Percentiles rank a stretch among this genome's conserved stretches.
Evolutionary conservation across 768 basidiomycete species (phyloP).

Genomic region (Coprinopsis cinerea): DNA sequence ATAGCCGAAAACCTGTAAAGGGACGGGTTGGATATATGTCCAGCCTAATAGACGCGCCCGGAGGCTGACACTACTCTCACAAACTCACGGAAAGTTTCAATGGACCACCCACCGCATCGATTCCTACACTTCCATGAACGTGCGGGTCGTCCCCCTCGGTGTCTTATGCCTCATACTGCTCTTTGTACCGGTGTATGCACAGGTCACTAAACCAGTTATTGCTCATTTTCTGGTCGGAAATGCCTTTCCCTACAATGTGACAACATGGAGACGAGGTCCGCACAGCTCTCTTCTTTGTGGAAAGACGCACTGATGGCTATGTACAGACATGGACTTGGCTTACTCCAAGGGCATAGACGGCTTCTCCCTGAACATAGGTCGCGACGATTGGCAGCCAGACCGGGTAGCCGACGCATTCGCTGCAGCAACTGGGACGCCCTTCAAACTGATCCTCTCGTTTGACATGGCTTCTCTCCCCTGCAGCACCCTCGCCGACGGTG

Average conservation of each 20-base stretch:
- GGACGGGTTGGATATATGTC: too few species aligned
- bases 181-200: background rate
- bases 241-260: slow-evolving; percentile 45
- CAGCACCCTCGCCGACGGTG: slow-evolving; percentile 26
- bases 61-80: background rate
- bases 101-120: background rate
- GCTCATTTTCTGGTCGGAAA: slow-evolving; percentile 63
- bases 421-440: slow-evolving; percentile 26
- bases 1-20: too few species aligned
- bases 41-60: background rate
- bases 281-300: background rate
- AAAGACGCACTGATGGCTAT: background rate
- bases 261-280: slow-evolving; percentile 39
- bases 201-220: slow-evolving; percentile 33
- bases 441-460: slow-evolving; percentile 44
- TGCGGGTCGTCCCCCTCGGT: background rate
- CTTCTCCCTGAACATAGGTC: slow-evolving; percentile 52
- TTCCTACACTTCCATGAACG: background rate
- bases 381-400: slow-evolving; percentile 39
- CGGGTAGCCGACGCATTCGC: slow-evolving; percentile 40
- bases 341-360: slow-evolving; percentile 45
- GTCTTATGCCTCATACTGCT: background rate
- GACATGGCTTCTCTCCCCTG: slow-evolving; percentile 46
- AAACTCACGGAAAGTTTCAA: background rate
- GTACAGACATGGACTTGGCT: slow-evolving; percentile 47